Evolutionary conservation across 352 stramenopile genomes (phyloP), one percentile per base, ranked within the genome.

Genomic region (Globisporangium emineosum): DNA sequence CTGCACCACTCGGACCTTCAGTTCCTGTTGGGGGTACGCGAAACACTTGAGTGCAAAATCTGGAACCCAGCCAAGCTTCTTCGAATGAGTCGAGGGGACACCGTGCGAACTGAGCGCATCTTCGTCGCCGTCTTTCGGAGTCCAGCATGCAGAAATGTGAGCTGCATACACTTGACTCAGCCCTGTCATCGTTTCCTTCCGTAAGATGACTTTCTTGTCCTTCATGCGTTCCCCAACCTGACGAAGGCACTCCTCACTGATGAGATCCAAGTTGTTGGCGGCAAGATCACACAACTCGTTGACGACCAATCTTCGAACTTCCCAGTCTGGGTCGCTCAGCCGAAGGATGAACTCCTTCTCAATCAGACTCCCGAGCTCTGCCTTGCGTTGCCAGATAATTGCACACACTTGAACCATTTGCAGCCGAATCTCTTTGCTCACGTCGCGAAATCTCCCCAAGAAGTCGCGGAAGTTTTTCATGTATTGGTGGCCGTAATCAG

Each of bases 161-260:
- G 77, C 68, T 17, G 71, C 80, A 45, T 89, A 96, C 13, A 94
- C 82, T 69, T 94, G 88, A 27, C 84, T 91, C 17, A 96, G 71
- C 0, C 88, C 88, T 13, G 88, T 96, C 88, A 96, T 96, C 10
- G 88, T 90, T 67, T 96, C 88, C 58, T 94, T 96, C 17, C 88
- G 72, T 27, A 94, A 43, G 0, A 77, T 57, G 1, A 93, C 79
- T 53, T 84, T 91, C 60, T 96, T 96, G 67, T 96, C 88, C 61
- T 94, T 94, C 85, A 96, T 92, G 10, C 88, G 84, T 59, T 96
- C 88, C 19, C 86, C 88, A 8, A 94, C 81, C 53, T 86, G 72
- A 3, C 79, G 78, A 3, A 96, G 73, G 49, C 81, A 89, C 15
- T 84, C 71, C 33, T 89, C 79, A 47, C 75, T 87, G 13, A 94